Base-by-base conservation (phyloP, 228 moss, liverwort and hornwort genomes). In the Sphagnum fallax region DNA sequence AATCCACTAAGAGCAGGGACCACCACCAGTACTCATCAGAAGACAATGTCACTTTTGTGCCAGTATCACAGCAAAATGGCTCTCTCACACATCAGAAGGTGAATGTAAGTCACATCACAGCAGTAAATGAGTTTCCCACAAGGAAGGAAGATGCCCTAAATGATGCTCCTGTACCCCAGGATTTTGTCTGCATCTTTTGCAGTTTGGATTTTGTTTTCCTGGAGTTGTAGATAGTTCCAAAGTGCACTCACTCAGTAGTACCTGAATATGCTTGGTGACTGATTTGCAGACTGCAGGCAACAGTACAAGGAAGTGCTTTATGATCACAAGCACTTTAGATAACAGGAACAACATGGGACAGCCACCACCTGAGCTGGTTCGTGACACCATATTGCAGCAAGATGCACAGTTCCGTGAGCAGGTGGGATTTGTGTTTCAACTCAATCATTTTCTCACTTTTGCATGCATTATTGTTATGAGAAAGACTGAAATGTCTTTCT, bases 381-480 rank as follows among this genome's bases (percentile, higher is more conserved):
- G 70, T 49, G 5, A 70, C 10, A 85, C 72, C 8, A 80, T 86
- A 66, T 63, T 87, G 13, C 71, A 75, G 48, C 86, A 87, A 68
- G 83, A 87, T 71, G 80, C 82, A 16, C 57, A 74, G 49, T 87
- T 87, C 65, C 70, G 80, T 6, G 86, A 82, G 62, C 86, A 87
- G 80, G 86, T 87, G 68, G 32, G 32, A 32, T 32, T 32, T 32
- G 32, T 32, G 32, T 32, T 32, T 32, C 32, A 32, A 32, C 32
- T 32, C 32, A 32, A 32, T 32, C 32, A 32, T 32, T 32, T 32
- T 32, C 32, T 32, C 32, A 32, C 32, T 32, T 32, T 32, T 32
- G 32, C 32, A 32, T 32, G 32, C 32, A 32, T 32, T 32, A 32
- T 32, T 2, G 32, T 32, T 32, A 32, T 32, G 32, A 32, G 32